phyloP scores from a whole-genome alignment of 1,284 basidiomycete species.

The Coniferiporia sulphurascens region DNA sequence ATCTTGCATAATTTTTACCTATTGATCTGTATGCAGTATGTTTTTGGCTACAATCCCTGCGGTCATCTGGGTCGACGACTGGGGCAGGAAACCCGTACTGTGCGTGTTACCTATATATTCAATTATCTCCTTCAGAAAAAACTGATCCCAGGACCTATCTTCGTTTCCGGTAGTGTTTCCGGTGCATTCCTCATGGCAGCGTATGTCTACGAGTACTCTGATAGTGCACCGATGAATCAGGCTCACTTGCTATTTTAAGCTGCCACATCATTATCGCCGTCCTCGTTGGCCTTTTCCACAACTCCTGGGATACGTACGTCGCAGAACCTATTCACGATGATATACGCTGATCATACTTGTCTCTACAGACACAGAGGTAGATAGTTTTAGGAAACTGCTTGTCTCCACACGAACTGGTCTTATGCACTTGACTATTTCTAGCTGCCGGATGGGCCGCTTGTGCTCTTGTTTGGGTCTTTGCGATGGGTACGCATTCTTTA shows the following conservation, averaged over 20 bases:
- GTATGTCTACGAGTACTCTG: slow-evolving; percentile 27
- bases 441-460: slow-evolving; percentile 65
- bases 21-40: slow-evolving; percentile 43
- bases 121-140: too few relatives aligned
- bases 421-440: slow-evolving; percentile 18
- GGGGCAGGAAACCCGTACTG: slow-evolving; percentile 66
- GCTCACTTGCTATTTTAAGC: slow-evolving; percentile 26
- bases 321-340: neutral
- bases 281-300: slow-evolving; percentile 49
- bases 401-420: neutral
- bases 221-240: neutral
- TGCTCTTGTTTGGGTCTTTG: slow-evolving; percentile 62
- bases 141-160: neutral
- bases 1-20: slow-evolving; percentile 1
- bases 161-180: slow-evolving; percentile 35
- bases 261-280: slow-evolving; percentile 64
- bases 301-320: slow-evolving; percentile 45
- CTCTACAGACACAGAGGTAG: neutral
- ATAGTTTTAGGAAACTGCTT: neutral
- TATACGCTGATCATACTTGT: neutral
- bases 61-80: slow-evolving; percentile 66
- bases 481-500: slow-evolving; percentile 40
- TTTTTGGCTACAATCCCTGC: slow-evolving; percentile 72
- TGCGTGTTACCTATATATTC: neutral
- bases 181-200: slow-evolving; percentile 68